phyloP scores from a whole-genome alignment of 805 yeast species.

The Metschnikowia santaceciliae region DNA sequence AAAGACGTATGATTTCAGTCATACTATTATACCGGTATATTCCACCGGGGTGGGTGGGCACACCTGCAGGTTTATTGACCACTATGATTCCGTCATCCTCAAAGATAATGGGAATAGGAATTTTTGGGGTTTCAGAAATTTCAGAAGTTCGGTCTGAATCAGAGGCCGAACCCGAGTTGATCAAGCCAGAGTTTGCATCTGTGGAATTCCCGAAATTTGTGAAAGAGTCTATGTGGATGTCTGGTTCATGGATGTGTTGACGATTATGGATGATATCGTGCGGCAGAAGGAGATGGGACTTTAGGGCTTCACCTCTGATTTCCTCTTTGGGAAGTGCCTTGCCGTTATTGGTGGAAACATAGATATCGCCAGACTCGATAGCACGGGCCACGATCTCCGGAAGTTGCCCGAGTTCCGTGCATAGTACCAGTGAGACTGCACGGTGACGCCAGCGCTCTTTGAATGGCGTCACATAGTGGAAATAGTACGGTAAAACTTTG shows the following conservation, averaged over 20 bases:
- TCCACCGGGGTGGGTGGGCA: conserved; percentile 53
- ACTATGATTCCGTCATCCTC: conserved; percentile 39
- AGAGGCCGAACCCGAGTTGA: neutral
- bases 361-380: conserved; percentile 23
- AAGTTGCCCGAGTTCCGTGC: conserved; percentile 33
- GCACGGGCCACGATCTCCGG: conserved; percentile 22
- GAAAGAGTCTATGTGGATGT: conserved; percentile 19
- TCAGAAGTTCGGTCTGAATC: neutral
- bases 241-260: conserved; percentile 46
- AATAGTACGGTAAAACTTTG: conserved; percentile 34
- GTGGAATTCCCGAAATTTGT: no score
- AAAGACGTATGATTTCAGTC: conserved; percentile 38
- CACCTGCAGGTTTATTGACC: conserved; percentile 49
- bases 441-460: conserved; percentile 37
- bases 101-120: conserved; percentile 17
- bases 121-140: no score
- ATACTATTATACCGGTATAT: conserved; percentile 41
- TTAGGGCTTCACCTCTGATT: conserved; percentile 3
- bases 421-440: conserved; percentile 29
- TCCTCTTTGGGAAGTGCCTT: conserved; percentile 3
- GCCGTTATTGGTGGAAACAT: conserved; percentile 20
- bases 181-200: no score
- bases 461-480: conserved; percentile 28
- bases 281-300: conserved; percentile 6
- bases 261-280: conserved; percentile 29